These are phyloP conservation scores for Trichocomaceae sp. DNA, from an alignment of 2,329 filamentous ascomycete species.

Conservation along the genomic window DNA sequence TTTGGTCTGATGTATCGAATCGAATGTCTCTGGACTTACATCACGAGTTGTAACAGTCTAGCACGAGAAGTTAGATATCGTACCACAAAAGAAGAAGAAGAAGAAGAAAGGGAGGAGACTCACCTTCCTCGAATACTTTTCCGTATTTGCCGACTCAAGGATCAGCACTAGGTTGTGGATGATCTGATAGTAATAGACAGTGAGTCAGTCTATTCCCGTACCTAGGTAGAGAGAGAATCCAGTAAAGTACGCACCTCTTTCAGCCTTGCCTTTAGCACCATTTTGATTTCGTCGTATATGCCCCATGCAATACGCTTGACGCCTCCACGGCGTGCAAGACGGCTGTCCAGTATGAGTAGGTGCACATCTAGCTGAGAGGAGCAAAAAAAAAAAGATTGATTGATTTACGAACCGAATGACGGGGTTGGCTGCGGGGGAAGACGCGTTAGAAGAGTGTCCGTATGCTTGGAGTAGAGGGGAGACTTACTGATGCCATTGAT, in stretches of 20 bases:
- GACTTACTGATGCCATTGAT: conserved; percentile 26
- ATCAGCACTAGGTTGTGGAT: conserved; percentile 20
- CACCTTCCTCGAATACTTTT: conserved; percentile 15
- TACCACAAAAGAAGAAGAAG: too few species aligned
- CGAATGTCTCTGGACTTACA: conserved; percentile 13
- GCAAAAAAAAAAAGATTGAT: not conserved
- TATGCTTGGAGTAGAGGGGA: not conserved
- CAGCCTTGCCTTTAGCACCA: conserved; percentile 18
- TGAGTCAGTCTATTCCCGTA: not conserved
- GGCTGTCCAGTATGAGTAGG: conserved; percentile 17
- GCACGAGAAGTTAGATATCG: too few species aligned
- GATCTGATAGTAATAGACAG: conserved; percentile 17
- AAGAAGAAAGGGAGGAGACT: not conserved
- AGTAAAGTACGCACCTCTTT: conserved; percentile 11
- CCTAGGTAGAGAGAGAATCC: too few species aligned
- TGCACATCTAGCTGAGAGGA: not conserved
- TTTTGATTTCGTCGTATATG: conserved; percentile 25
- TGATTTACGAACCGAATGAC: conserved; percentile 23
- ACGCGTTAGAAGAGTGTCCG: not conserved
- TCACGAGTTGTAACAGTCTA: conserved; percentile 17
- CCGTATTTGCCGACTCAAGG: conserved; percentile 16
- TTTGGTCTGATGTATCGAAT: not conserved
- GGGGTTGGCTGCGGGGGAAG: conserved; percentile 19
- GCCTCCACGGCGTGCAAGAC: conserved; percentile 33
- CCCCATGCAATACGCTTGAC: conserved; percentile 23